Base-by-base conservation (phyloP, 768 basidiomycete genomes). In the Suillus paluster region DNA sequence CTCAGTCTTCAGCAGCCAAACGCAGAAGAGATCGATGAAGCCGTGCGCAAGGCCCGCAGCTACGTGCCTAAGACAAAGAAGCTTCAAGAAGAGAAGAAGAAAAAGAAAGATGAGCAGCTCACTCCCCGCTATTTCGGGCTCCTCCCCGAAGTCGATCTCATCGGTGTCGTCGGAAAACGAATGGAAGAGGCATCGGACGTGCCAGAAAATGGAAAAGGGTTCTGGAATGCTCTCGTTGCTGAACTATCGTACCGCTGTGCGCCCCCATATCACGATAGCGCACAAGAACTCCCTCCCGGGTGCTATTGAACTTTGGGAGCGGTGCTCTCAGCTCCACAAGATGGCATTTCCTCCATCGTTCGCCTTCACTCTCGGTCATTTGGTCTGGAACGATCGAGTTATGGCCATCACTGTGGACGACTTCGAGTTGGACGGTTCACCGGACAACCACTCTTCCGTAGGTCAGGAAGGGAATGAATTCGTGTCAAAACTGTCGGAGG, bases 221-320 rank as follows among this genome's bases (percentile, higher is more conserved):
- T 93, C 62, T 92, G 86, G 83, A 66, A 72, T 1, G 54, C 67
- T 8, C 69, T 96, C 30, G 78, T 81, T 59, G 45, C 56, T 9
- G 74, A 74, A 0, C 69, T n/a, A 78, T 5, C 80, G 93, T 25
- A 74, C 96, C 17, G 71, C 83, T 19, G 65, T 72, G 44, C 76
- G 82, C 4, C 94, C 96, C 1, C 97, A 99, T 75, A 81, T 97
- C 59, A 99, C 97, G 1, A 78, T 99, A 62, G 89, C 90, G 34
- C 97, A 99, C 74, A 72, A 73, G 64, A 87, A 86, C 23, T 61
- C 74, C n/a, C 74, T 81, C 6, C 73, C 75, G 0, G 49, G 69
- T 70, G 69, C 75, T 9, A 41, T 60, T 33, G 69, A 65, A 38
- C 70, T 87, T 10, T 90, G 88, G 88, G 71, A 77, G 12, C 70